Evolutionary conservation across 108 stramenopile species (phyloP).

Genomic region (Cyclotella atomus): DNA sequence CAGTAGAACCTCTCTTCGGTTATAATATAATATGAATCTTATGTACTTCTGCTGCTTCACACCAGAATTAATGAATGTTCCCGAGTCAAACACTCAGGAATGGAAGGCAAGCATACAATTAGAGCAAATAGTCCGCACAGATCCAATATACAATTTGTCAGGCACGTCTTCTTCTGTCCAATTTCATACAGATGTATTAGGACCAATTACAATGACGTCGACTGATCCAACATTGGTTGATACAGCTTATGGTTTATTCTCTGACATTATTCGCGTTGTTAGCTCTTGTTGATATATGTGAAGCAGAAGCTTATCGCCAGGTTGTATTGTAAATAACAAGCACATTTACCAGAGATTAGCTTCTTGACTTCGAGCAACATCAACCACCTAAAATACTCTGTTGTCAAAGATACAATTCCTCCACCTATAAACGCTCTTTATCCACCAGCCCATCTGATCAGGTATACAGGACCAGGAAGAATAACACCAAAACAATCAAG

Average conservation of each 20-base stretch:
- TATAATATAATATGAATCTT: too few relatives aligned
- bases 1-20: too few relatives aligned
- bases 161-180: slow-evolving; percentile 29
- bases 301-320: neutral
- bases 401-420: neutral
- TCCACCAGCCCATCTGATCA: too few relatives aligned
- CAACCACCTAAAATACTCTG: too few relatives aligned
- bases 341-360: too few relatives aligned
- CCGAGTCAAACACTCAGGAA: neutral
- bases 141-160: slow-evolving; percentile 39
- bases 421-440: too few relatives aligned
- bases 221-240: slow-evolving; percentile 38
- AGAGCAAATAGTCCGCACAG: slow-evolving; percentile 5
- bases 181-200: slow-evolving; percentile 36
- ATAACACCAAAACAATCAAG: slow-evolving; percentile 69
- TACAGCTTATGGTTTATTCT: slow-evolving; percentile 47
- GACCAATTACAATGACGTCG: slow-evolving; percentile 31
- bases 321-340: too few relatives aligned
- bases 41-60: too few relatives aligned
- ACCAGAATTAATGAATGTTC: too few relatives aligned
- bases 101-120: slow-evolving; percentile 35
- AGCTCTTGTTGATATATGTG: neutral
- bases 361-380: too few relatives aligned
- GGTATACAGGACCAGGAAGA: slow-evolving; percentile 80
- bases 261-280: slow-evolving; percentile 38